These are phyloP conservation scores for Arthrobotrys conoides DNA, from an alignment of 2,329 filamentous ascomycete genomes.

Conservation along the genomic window DNA sequence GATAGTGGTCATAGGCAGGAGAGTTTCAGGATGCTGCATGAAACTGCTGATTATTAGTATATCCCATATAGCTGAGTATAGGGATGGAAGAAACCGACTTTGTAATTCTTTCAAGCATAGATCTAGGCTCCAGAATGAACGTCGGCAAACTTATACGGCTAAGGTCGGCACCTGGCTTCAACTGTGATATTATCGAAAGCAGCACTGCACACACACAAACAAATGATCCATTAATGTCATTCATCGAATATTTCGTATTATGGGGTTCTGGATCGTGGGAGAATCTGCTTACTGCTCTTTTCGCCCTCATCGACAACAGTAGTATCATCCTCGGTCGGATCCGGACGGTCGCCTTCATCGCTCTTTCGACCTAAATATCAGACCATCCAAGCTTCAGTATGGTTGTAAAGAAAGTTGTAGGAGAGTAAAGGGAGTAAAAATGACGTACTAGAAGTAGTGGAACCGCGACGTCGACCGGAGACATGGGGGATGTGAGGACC, in stretches of 20 bases:
- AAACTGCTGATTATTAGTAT: conserved; percentile 75
- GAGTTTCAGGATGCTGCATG: conserved; percentile 98
- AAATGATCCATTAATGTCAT: background rate
- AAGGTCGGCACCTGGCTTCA: conserved; percentile 93
- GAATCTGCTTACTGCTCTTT: conserved; percentile 63
- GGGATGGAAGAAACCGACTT: conserved; percentile 89
- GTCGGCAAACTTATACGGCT: conserved; percentile 95
- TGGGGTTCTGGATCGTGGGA: background rate
- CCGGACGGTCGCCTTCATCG: conserved; percentile 58
- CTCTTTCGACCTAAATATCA: conserved; percentile 61
- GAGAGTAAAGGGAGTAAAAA: no score
- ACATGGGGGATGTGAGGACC: conserved; percentile 58
- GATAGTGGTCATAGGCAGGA: conserved; percentile 87
- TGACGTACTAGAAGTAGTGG: conserved; percentile 53
- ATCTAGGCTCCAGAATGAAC: conserved; percentile 96
- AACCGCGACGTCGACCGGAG: conserved; percentile 53
- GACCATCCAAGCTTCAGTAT: background rate
- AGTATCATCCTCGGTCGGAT: conserved; percentile 62
- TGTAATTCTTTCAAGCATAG: conserved; percentile 98
- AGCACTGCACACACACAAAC: conserved; percentile 77
- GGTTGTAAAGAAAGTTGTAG: background rate
- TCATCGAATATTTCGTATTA: background rate
- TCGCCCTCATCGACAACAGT: conserved; percentile 64
- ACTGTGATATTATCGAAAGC: conserved; percentile 95
- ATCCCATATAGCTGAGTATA: conserved; percentile 95